Percentiles rank a stretch among this genome's conserved stretches.
Conservation (phyloP, 176 grass and related monocot genomes). For the Avena eriantha region DNA sequence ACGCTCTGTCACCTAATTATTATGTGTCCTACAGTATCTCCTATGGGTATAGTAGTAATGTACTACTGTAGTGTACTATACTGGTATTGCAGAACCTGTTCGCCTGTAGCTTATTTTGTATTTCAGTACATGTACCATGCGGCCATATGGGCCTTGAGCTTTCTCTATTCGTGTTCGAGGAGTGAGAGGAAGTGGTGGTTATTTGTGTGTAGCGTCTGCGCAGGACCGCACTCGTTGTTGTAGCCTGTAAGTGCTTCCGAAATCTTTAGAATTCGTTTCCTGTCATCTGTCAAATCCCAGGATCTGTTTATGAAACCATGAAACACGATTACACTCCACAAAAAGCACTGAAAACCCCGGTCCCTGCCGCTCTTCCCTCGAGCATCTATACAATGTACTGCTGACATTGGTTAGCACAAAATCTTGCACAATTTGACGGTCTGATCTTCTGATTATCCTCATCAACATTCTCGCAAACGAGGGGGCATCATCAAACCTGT, state of each 20-base stretch:
- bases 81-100: not conserved
- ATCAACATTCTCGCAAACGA: not conserved
- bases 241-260: not conserved
- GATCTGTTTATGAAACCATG: not conserved
- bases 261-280: slow-evolving; percentile 32
- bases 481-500: not conserved
- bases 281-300: slow-evolving; percentile 28
- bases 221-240: not conserved
- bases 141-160: slow-evolving; percentile 23
- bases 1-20: not conserved
- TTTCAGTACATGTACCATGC: not conserved
- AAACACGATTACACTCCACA: not conserved
- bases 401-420: slow-evolving; percentile 13
- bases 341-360: not conserved
- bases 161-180: slow-evolving; percentile 6
- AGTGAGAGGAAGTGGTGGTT: not conserved
- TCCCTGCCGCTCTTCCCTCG: not conserved
- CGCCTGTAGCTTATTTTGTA: not conserved
- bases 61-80: not conserved
- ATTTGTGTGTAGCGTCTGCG: not conserved
- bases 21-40: not conserved
- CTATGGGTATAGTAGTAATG: not conserved
- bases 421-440: slow-evolving; percentile 3
- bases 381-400: slow-evolving; percentile 8
- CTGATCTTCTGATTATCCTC: slow-evolving; percentile 18